Evolutionary conservation across 441 rosid genomes (phyloP).

Genomic region (Raphanus hybrid): DNA sequence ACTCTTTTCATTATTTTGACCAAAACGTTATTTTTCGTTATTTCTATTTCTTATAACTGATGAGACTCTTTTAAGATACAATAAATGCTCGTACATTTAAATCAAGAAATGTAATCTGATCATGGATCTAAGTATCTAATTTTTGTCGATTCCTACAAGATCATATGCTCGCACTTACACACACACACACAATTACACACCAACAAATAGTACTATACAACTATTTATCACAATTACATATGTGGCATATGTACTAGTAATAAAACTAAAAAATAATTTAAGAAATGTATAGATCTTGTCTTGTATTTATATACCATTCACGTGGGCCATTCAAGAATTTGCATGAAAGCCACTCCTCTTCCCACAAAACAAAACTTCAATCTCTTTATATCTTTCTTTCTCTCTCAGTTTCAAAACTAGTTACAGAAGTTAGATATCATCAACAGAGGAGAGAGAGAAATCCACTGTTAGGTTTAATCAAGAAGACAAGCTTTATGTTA

Average conservation of each 20-base stretch:
- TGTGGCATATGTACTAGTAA: constrained; percentile 12
- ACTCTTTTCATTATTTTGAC: neutral
- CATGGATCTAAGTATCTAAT: neutral
- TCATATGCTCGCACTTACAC: constrained; percentile 16
- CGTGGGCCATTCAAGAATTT: constrained; percentile 43
- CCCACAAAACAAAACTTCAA: constrained; percentile 34
- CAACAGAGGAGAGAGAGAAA: neutral
- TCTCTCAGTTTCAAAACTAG: constrained; percentile 18
- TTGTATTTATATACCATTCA: constrained; percentile 40
- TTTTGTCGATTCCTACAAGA: neutral
- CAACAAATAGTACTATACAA: constrained; percentile 24
- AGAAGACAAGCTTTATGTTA: constrained; percentile 41
- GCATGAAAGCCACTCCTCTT: constrained; percentile 42
- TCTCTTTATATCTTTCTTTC: constrained; percentile 26
- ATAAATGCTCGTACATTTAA: neutral
- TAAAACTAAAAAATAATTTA: neutral
- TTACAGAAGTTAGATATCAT: constrained; percentile 30
- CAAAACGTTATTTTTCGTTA: neutral
- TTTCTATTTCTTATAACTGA: neutral
- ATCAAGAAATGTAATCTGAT: neutral
- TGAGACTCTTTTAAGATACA: too few relatives aligned
- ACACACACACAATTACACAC: constrained; percentile 15
- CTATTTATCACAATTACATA: constrained; percentile 22
- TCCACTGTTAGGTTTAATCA: constrained; percentile 36
- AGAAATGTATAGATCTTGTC: constrained; percentile 27